Evolutionary conservation across 202 grass and related monocot genomes (phyloP).

Genomic region (Eragrostis tef): DNA sequence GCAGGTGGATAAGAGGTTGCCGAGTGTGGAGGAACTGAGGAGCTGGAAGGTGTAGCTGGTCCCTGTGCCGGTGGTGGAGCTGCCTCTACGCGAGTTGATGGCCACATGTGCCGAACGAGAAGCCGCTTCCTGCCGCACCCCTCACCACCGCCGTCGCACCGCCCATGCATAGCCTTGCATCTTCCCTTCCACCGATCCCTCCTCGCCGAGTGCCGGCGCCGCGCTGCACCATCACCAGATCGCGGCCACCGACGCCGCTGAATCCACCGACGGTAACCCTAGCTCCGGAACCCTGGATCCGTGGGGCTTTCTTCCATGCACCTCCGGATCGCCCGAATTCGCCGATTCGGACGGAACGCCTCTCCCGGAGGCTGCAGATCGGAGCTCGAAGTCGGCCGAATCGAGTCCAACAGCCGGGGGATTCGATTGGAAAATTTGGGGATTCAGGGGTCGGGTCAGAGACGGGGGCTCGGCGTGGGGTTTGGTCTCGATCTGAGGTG

Average conservation of each 20-base stretch:
- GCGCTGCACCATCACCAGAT: slow-evolving; percentile 71
- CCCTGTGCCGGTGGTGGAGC: slow-evolving; percentile 51
- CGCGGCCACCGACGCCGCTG: slow-evolving; percentile 23
- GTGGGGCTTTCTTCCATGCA: slow-evolving; percentile 36
- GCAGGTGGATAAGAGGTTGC: slow-evolving; percentile 40
- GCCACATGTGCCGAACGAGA: slow-evolving; percentile 78
- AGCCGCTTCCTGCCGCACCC: slow-evolving; percentile 51
- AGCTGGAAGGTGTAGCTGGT: slow-evolving; percentile 46
- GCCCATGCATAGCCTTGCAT: slow-evolving; percentile 84
- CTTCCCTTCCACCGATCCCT: slow-evolving; percentile 67
- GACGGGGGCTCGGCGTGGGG: not conserved
- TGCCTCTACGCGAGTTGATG: slow-evolving; percentile 61
- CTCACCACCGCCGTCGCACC: slow-evolving; percentile 67
- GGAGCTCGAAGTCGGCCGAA: slow-evolving; percentile 47
- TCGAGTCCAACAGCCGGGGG: slow-evolving; percentile 9
- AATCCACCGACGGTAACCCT: slow-evolving; percentile 37
- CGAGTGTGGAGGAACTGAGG: slow-evolving; percentile 10
- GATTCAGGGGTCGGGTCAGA: slow-evolving; percentile 30
- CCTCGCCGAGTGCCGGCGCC: slow-evolving; percentile 51
- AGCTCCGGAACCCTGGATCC: slow-evolving; percentile 53
- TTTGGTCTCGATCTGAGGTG: slow-evolving; percentile 39
- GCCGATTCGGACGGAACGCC: slow-evolving; percentile 27
- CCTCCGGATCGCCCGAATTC: slow-evolving; percentile 37
- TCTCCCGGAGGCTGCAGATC: slow-evolving; percentile 39
- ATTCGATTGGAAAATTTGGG: slow-evolving; percentile 41